Evolutionary conservation across 1,139 yeast genomes (phyloP).

Genomic region (Geotrichum macrosporum): DNA sequence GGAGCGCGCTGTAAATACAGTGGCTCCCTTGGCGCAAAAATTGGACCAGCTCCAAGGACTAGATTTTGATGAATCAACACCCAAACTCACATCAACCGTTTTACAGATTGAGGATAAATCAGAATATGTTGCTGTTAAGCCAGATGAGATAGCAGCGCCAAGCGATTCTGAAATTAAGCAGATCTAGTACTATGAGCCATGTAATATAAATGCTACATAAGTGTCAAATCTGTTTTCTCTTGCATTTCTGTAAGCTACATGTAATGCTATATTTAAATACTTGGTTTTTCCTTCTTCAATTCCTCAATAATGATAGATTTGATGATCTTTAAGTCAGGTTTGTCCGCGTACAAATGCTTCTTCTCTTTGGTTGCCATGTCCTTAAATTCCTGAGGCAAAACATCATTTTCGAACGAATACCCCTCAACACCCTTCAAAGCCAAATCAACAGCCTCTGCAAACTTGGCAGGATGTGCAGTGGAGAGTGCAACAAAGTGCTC

Average conservation of each 20-base stretch:
- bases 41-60: slow-evolving; percentile 5
- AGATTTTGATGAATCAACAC: neutral
- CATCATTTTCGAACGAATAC: slow-evolving; percentile 82
- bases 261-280: neutral
- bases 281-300: slow-evolving; percentile 46
- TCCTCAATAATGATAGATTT: slow-evolving; percentile 71
- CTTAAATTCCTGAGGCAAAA: slow-evolving; percentile 82
- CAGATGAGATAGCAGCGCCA: too few relatives aligned
- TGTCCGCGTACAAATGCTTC: slow-evolving; percentile 70
- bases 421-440: slow-evolving; percentile 63
- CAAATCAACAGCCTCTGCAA: slow-evolving; percentile 88
- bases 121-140: too few relatives aligned
- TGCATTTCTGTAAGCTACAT: too few relatives aligned
- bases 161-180: too few relatives aligned
- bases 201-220: too few relatives aligned
- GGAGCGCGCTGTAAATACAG: slow-evolving; percentile 69
- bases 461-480: slow-evolving; percentile 98
- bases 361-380: slow-evolving; percentile 65
- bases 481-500: slow-evolving; percentile 71
- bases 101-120: slow-evolving; percentile 29
- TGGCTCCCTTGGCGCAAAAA: slow-evolving; percentile 64
- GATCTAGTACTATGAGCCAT: too few relatives aligned
- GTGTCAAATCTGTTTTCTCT: too few relatives aligned
- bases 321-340: slow-evolving; percentile 66
- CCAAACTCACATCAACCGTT: too few relatives aligned